Base-by-base conservation (phyloP, 2,329 filamentous ascomycete species). In the Keithomyces neogunnii region DNA sequence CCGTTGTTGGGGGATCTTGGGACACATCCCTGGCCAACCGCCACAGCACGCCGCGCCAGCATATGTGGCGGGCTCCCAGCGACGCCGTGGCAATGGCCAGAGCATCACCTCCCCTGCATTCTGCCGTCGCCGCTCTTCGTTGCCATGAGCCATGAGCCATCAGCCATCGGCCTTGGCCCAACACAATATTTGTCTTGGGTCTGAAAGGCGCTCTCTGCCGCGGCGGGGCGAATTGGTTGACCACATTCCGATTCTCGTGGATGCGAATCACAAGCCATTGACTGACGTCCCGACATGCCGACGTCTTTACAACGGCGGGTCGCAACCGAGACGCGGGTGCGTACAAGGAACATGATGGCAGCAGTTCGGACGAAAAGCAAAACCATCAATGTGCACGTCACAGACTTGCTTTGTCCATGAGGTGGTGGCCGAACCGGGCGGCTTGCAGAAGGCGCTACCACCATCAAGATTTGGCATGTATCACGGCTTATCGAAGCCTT, bases 21-120 rank as follows among this genome's bases (percentile, higher is more conserved):
- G 44, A 45, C 51, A 26, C 51, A 48, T 49, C 53, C 52, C 35
- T 42, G 39, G 38, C 54, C 54, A 56, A 53, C 52, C 53, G 48
- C 54, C 51, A 50, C 47, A 19, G 50, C 52, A 56, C 50, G 35
- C 43, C 35, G 13, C 40, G 33, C 40, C 32, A 36, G 36, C 13
- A 42, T 40, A 29, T 30, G 40, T 44, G 40, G 8, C 10, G 31
- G 33, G 36, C 6, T 11, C 8, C 35, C 19, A 28, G 28, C 13
- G 11, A 43, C 26, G 47, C n/a, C 38, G 8, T 40, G 38, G 38
- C n/a, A 40, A 8, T 13, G 36, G n/a, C 4, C 36, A 39, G 36
- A 13, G 36, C 11, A 39, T 10, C 33, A 10, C 6, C 6, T 35
- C 6, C 33, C 33, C 19, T 19, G 19, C 19, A 19, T 19, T 1